A percentile compares a stretch with the other conserved stretches of the same genome.
Conservation (phyloP, 148 eudicot genomes). For the Chenopodium suecicum region DNA sequence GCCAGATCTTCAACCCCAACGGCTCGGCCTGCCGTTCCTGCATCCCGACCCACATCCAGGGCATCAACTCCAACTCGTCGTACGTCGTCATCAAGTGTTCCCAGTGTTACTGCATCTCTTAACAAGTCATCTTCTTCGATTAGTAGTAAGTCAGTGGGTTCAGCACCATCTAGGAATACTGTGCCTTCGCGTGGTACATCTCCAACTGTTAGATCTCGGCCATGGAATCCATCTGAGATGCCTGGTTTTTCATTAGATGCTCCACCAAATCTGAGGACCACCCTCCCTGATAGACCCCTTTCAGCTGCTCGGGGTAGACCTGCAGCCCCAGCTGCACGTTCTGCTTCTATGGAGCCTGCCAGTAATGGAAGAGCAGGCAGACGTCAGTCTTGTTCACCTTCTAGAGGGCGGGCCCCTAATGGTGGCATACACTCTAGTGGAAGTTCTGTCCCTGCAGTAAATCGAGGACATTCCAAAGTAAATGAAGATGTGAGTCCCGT, state of each 20-base stretch:
- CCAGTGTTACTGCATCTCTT: slow-evolving; percentile 45
- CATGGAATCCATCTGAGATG: slow-evolving; percentile 98
- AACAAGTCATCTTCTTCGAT: slow-evolving; percentile 55
- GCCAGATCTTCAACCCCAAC: slow-evolving; percentile 87
- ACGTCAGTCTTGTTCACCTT: slow-evolving; percentile 90
- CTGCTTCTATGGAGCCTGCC: slow-evolving; percentile 74
- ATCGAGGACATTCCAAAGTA: slow-evolving; percentile 67
- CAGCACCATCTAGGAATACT: slow-evolving; percentile 47
- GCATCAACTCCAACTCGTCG: slow-evolving; percentile 86
- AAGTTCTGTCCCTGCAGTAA: slow-evolving; percentile 79
- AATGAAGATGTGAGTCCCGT: slow-evolving; percentile 84
- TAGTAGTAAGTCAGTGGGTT: slow-evolving; percentile 45
- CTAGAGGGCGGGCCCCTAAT: slow-evolving; percentile 84
- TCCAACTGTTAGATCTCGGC: slow-evolving; percentile 74
- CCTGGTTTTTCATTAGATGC: slow-evolving; percentile 92
- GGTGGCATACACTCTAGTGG: slow-evolving; percentile 61
- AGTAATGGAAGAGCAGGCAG: slow-evolving; percentile 58
- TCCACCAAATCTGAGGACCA: slow-evolving; percentile 89
- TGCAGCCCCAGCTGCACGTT: slow-evolving; percentile 63
- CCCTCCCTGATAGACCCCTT: slow-evolving; percentile 79
- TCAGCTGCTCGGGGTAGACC: slow-evolving; percentile 92
- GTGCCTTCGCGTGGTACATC: slow-evolving; percentile 63
- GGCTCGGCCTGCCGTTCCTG: slow-evolving; percentile 49
- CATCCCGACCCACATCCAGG: slow-evolving; percentile 67
- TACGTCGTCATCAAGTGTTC: slow-evolving; percentile 43